Base-by-base conservation (phyloP, 108 stramenopile genomes). In the Craspedostauros australis region DNA sequence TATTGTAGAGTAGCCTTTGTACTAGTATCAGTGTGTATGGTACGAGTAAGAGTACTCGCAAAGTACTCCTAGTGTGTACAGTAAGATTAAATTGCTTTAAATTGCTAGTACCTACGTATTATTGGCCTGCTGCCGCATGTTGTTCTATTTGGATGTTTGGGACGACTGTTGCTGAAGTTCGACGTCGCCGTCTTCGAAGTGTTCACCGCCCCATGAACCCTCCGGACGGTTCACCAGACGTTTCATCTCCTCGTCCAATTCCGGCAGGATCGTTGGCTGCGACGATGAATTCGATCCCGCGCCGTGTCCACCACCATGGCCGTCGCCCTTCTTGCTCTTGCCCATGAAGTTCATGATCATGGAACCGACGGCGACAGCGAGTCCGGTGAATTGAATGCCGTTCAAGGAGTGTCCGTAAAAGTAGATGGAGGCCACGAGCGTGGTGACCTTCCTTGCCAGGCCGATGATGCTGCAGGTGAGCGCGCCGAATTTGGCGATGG, bases 401-500 rank as follows among this genome's bases (percentile, higher is more conserved):
- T 91, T 94, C 16, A 95, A 46, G 37, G 66, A 30, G 53, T 96
- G 96, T 5, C 92, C 91, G 72, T 95, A 98, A 68, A 96, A 90
- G 61, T 92, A 83, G 39, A 98, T 95, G 33, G 86, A 89, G 33
- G 91, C 88, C 29, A 96, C 77, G 45, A 98, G 68, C 5, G 96
- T 96, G 2, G 95, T 80, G 34, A 98, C 91, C 68, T 98, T 98
- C 42, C 97, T 64, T 20, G 87, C 88, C 30, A 98, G 52, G 23
- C 97, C 97, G 57, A 98, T 98, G 54, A 98, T 93, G 15, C 84
- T 75, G 59, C 97, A 98, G 7, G 93, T 96, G 30, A 98, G 70
- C 0, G 98, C 98, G 15, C 98, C 98, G 64, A 98, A 98, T 50
- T 98, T 94, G 59, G 94, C 73, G 64, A 98, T 98, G 0, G 98